Evolutionary conservation across 2,329 filamentous ascomycete genomes (phyloP).

Genomic region (Stylonectria norvegica): DNA sequence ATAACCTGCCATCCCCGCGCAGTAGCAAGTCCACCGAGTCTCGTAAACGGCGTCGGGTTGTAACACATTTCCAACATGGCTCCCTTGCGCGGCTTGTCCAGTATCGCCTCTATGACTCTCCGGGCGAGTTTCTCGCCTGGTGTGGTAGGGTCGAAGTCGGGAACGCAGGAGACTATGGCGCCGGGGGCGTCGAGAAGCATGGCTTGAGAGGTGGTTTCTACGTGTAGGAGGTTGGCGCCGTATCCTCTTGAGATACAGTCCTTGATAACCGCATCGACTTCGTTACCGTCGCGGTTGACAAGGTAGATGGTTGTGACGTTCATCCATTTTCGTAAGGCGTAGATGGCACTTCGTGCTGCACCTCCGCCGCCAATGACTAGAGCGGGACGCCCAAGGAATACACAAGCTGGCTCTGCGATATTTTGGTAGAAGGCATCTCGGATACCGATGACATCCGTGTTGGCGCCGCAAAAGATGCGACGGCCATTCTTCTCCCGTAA

Average conservation of each 20-base stretch:
- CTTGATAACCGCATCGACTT: constrained; percentile 63
- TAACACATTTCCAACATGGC: constrained; percentile 82
- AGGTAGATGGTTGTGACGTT: constrained; percentile 68
- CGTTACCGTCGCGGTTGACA: constrained; percentile 67
- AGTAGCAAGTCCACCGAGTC: constrained; percentile 59
- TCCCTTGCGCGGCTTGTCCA: constrained; percentile 54
- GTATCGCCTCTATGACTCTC: constrained; percentile 48
- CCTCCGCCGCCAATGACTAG: constrained; percentile 76
- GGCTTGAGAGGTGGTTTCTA: constrained; percentile 61
- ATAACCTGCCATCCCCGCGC: constrained; percentile 68
- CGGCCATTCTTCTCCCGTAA: constrained; percentile 49
- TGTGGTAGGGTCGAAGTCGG: constrained; percentile 69
- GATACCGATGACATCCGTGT: constrained; percentile 78
- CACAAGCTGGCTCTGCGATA: constrained; percentile 39
- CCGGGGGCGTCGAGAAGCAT: constrained; percentile 54
- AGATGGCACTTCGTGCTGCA: constrained; percentile 73
- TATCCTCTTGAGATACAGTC: constrained; percentile 61
- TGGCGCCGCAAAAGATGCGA: constrained; percentile 64
- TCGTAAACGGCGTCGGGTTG: constrained; percentile 68
- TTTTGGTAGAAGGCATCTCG: constrained; percentile 67
- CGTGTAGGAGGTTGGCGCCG: constrained; percentile 57
- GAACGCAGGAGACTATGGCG: constrained; percentile 70
- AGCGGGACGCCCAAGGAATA: constrained; percentile 59
- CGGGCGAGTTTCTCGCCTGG: constrained; percentile 60
- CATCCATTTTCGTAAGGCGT: constrained; percentile 69